Evolutionary conservation across 495 filamentous ascomycete genomes (phyloP), one percentile per base, ranked within the genome.

Genomic region (Hypoxylon lienhwacheense): DNA sequence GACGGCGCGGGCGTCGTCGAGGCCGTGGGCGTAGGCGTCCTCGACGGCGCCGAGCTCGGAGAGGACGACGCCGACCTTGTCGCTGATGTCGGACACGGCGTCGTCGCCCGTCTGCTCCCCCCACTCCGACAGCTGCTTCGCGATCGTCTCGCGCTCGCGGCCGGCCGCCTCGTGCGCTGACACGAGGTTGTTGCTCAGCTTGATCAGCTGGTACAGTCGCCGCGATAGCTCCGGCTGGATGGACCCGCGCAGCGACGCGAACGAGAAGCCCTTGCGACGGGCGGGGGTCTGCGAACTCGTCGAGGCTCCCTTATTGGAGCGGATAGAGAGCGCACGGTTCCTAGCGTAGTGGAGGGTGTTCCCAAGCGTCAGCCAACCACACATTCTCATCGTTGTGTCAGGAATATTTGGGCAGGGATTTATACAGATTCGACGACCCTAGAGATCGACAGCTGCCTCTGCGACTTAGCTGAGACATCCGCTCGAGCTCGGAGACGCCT

Each of bases 101-200:
- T 93, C 90, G 66, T 98, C 93, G 3, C 79, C 77, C 2, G 91
- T 93, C 32, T 85, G 80, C 68, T 96, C 91, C 43, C 93, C 95
- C 95, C 95, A 97, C 47, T 96, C 93, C 4, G 88, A 91, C n/a
- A 98, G 81, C 73, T 97, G 90, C 1, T 83, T 81, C 6, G 91
- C 92, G 61, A 96, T 87, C 11, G 85, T 82, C 28, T 88, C 71
- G 47, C 90, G 88, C 70, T 93, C 90, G 37, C 84, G 84, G 15
- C 82, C 87, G 7, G 93, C 93, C 0, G 82, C 66, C 70, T 95
- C 88, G 70, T 97, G 86, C 40, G 87, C 87, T 24, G 82, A 75
- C 60, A 97, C 90, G 8, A 88, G 84, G 59, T 84, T 75, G 76
- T 95, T 96, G 69, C 91, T 86, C 44, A 84, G 85, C 70, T 98